These are phyloP conservation scores for Mortierella sp. DNA, from an alignment of 371 early-diverging fungal species.

Conservation along the genomic window DNA sequence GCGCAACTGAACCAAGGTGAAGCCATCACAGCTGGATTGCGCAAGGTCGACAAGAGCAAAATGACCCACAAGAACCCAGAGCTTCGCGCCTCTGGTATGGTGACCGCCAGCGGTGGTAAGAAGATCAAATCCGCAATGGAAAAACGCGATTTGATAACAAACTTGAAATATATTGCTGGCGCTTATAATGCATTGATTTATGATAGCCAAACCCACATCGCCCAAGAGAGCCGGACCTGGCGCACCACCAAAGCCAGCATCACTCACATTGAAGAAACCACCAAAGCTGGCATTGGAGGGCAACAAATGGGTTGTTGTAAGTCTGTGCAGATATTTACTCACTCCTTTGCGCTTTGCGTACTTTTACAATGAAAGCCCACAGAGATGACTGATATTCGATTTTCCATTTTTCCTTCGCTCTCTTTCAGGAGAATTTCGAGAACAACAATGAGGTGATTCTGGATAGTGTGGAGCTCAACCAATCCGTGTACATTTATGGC, in stretches of 20 bases:
- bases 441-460: constrained; percentile 81
- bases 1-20: constrained; percentile 89
- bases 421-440: constrained; percentile 76
- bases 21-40: constrained; percentile 82
- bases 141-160: no score
- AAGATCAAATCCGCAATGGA: neutral
- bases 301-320: constrained; percentile 90
- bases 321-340: constrained; percentile 3
- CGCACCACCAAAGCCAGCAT: constrained; percentile 72
- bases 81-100: constrained; percentile 75
- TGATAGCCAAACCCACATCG: constrained; percentile 52
- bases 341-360: no score
- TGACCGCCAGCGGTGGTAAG: constrained; percentile 51
- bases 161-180: no score
- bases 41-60: constrained; percentile 93
- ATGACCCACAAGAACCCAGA: constrained; percentile 98
- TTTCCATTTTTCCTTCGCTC: neutral
- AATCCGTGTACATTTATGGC: constrained; percentile 92
- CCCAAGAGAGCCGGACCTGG: constrained; percentile 69
- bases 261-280: constrained; percentile 77
- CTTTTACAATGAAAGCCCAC: no score
- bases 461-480: constrained; percentile 85
- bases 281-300: constrained; percentile 88
- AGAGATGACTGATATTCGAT: neutral
- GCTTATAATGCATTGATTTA: neutral